A percentile compares a stretch with the other conserved stretches of the same genome.
Evolutionary conservation across 2,329 filamentous ascomycete species (phyloP).

Genomic region (Sporothrix pallida): DNA sequence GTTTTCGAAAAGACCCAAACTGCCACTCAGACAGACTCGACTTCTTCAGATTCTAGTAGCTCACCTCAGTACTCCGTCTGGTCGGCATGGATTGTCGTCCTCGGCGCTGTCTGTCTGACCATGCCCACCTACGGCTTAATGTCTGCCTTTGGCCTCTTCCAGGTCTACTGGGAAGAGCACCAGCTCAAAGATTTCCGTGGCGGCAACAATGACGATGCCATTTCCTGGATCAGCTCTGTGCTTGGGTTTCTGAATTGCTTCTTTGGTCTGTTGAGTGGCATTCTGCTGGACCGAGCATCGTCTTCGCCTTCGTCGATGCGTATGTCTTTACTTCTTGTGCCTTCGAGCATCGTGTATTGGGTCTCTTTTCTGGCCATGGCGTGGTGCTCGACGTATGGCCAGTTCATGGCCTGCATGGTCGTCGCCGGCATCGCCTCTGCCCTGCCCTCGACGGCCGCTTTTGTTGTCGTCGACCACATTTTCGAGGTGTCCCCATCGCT

Average conservation of each 20-base stretch:
- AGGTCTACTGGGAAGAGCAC: conserved; percentile 41
- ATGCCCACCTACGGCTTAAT: conserved; percentile 43
- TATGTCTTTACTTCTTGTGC: conserved; percentile 33
- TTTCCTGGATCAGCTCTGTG: conserved; percentile 44
- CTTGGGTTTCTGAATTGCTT: conserved; percentile 43
- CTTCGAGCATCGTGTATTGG: conserved; percentile 39
- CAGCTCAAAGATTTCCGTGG: conserved; percentile 37
- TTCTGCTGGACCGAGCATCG: conserved; percentile 40
- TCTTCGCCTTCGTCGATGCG: not conserved
- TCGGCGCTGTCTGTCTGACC: conserved; percentile 32
- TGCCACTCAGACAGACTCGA: no score
- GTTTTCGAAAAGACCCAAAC: no score
- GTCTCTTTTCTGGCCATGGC: conserved; percentile 42
- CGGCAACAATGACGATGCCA: conserved; percentile 33
- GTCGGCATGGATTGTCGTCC: not conserved
- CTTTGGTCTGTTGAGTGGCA: conserved; percentile 39
- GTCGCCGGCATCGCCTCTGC: conserved; percentile 41
- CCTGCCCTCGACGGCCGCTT: conserved; percentile 41
- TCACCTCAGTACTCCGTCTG: not conserved
- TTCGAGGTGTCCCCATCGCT: conserved; percentile 28
- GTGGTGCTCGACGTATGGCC: conserved; percentile 41
- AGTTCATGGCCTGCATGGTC: conserved; percentile 43
- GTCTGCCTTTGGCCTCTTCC: conserved; percentile 43
- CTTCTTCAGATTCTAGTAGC: no score
- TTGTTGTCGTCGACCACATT: conserved; percentile 42